Evolutionary conservation across 2,329 filamentous ascomycete genomes (phyloP), one percentile per base, ranked within the genome.

Genomic region (Cordyceps militaris): DNA sequence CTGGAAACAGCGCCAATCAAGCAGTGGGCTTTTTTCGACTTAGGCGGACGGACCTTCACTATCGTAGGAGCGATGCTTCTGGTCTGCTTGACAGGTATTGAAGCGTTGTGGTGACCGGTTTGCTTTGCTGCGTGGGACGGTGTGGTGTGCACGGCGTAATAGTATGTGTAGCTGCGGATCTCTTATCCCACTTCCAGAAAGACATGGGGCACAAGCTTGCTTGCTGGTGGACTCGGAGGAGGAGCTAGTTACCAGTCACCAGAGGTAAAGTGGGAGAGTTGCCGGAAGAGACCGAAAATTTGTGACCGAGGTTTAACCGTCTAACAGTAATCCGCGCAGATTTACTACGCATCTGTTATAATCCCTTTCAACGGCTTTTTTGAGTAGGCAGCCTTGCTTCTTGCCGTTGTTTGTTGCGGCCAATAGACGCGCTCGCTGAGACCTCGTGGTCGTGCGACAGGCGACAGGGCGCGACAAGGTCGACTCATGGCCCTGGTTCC

Each of bases 371-470:
- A n/a, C 44, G 30, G 24, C 43, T 4, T 30, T n/a, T 16, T 38
- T 14, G 38, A n/a, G 32, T 38, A 36, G 14, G 46, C 46, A 50
- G 9, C n/a, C 46, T 14, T 46, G 19, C 24, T 10, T 32, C 24
- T 53, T n/a, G n/a, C n/a, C n/a, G 14, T 30, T 42, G 56, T 38
- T 38, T 14, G 11, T 24, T 53, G 36, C 50, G 47, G 38, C 57
- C 57, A 58, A 58, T 58, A 58, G 49, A 58, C 50, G 57, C 44
- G 43, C 50, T 8, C 44, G 43, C 14, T 58, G 50, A 48, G 34
- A 49, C 57, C 57, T 54, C 57, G 57, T 58, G 57, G 32, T 36
- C 57, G 14, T 58, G 24, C 43, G 24, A 58, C 34, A 50, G 56
- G 56, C 56, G 42, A 52, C 40, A 16, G 19, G 28, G 47, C 56